These are phyloP conservation scores for Raphanus hybrid DNA, from an alignment of 441 rosid genomes.

Conservation along the genomic window DNA sequence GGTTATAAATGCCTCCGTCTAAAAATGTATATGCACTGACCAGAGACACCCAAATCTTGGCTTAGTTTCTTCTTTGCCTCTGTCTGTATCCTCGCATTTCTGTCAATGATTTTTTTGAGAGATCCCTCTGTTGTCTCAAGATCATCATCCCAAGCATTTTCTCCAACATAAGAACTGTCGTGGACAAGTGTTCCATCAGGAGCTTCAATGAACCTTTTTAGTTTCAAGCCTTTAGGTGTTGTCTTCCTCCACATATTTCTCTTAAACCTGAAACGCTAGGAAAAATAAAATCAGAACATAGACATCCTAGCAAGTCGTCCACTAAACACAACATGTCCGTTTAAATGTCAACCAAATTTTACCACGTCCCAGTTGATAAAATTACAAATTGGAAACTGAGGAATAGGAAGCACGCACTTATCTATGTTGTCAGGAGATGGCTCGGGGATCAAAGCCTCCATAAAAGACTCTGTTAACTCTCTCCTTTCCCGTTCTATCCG, in stretches of 20 bases:
- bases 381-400: conserved; percentile 10
- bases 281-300: conserved; percentile 29
- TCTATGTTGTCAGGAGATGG: conserved; percentile 78
- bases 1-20: conserved; percentile 14
- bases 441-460: conserved; percentile 97
- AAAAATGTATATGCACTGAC: conserved; percentile 44
- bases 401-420: conserved; percentile 54
- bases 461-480: conserved; percentile 84
- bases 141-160: conserved; percentile 91
- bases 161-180: conserved; percentile 88
- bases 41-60: conserved; percentile 71
- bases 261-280: conserved; percentile 67
- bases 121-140: conserved; percentile 57
- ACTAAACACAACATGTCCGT: conserved; percentile 15
- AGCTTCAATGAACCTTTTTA: conserved; percentile 80
- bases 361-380: background rate
- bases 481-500: conserved; percentile 60
- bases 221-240: conserved; percentile 84
- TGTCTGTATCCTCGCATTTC: conserved; percentile 54
- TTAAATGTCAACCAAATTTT: background rate
- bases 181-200: conserved; percentile 82
- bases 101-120: conserved; percentile 63
- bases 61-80: conserved; percentile 72
- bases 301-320: conserved; percentile 29
- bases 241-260: conserved; percentile 87